These are phyloP conservation scores for Stropharia rugosoannulata DNA, from an alignment of 768 basidiomycete genomes.

Conservation along the genomic window DNA sequence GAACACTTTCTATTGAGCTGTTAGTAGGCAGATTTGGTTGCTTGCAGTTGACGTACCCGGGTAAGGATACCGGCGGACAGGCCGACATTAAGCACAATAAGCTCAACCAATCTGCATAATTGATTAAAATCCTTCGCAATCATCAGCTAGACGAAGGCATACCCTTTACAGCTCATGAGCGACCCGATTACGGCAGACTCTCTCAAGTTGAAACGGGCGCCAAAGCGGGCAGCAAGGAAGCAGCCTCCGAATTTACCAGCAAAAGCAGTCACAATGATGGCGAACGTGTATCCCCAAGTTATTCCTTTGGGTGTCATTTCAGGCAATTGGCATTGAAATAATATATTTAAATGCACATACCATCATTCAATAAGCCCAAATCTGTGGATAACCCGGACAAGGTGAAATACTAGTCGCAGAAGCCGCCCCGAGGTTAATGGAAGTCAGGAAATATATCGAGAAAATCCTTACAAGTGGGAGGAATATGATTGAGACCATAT, in stretches of 20 bases:
- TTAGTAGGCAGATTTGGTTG: not conserved
- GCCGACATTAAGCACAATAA: slow-evolving; percentile 96
- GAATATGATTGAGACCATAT: slow-evolving; percentile 89
- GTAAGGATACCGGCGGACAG: slow-evolving; percentile 77
- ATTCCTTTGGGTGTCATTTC: slow-evolving; percentile 39
- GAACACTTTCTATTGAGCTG: slow-evolving; percentile 57
- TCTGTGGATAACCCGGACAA: slow-evolving; percentile 89
- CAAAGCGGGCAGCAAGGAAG: slow-evolving; percentile 58
- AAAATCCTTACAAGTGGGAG: slow-evolving; percentile 64
- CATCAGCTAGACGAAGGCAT: slow-evolving; percentile 9
- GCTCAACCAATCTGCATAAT: slow-evolving; percentile 69
- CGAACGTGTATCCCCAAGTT: slow-evolving; percentile 87
- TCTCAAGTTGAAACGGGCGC: slow-evolving; percentile 76
- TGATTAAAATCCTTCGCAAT: not conserved
- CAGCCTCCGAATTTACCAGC: slow-evolving; percentile 90
- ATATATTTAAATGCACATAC: slow-evolving; percentile 28
- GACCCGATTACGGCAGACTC: slow-evolving; percentile 85
- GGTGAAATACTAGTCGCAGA: slow-evolving; percentile 86
- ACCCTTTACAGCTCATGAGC: slow-evolving; percentile 97
- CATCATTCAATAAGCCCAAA: slow-evolving; percentile 78
- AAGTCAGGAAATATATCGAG: not conserved
- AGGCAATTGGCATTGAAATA: not conserved
- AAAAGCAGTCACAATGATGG: slow-evolving; percentile 79
- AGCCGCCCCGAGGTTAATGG: not conserved
- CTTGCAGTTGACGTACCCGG: slow-evolving; percentile 29